Percentiles rank a stretch among this genome's conserved stretches.
phyloP scores from a whole-genome alignment of 2,329 filamentous ascomycete genomes.

The Simplicillium aogashimaense region DNA sequence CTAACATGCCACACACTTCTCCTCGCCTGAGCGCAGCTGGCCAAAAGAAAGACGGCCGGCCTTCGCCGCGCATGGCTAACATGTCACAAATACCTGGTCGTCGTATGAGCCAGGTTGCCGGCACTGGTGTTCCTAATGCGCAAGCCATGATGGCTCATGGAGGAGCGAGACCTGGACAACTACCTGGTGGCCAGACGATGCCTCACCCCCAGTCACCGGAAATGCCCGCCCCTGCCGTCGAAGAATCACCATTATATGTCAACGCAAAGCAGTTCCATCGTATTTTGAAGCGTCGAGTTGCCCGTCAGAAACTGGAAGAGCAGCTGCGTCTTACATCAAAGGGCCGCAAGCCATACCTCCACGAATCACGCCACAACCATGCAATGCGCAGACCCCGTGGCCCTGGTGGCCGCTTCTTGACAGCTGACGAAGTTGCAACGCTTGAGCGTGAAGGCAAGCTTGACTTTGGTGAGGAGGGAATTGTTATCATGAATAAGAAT shows the following conservation, averaged over 20 bases:
- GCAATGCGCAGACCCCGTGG: constrained; percentile 93
- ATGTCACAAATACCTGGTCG: constrained; percentile 50
- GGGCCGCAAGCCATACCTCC: constrained; percentile 90
- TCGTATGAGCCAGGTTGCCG: constrained; percentile 68
- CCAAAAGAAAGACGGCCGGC: constrained; percentile 59
- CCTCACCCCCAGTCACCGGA: constrained; percentile 70
- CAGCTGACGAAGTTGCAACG: constrained; percentile 86
- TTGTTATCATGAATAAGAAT: too few relatives aligned
- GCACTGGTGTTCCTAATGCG: constrained; percentile 62
- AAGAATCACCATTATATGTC: constrained; percentile 93
- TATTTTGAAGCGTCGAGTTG: constrained; percentile 88
- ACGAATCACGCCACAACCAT: constrained; percentile 96
- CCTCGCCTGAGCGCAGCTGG: constrained; percentile 70
- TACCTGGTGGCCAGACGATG: constrained; percentile 54
- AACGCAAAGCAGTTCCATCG: constrained; percentile 99
- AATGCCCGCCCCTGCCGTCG: constrained; percentile 59
- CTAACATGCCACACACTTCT: constrained; percentile 59
- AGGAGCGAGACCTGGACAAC: constrained; percentile 46
- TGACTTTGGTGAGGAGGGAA: constrained; percentile 18
- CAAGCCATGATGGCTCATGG: constrained; percentile 68
- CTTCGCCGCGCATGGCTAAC: constrained; percentile 66
- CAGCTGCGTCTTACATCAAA: constrained; percentile 86
- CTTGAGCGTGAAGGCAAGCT: constrained; percentile 59
- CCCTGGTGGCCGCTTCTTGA: constrained; percentile 89
- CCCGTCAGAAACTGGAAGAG: constrained; percentile 88